phyloP scores from a whole-genome alignment of 2,329 filamentous ascomycete genomes.

The Cladophialophora carrionii region DNA sequence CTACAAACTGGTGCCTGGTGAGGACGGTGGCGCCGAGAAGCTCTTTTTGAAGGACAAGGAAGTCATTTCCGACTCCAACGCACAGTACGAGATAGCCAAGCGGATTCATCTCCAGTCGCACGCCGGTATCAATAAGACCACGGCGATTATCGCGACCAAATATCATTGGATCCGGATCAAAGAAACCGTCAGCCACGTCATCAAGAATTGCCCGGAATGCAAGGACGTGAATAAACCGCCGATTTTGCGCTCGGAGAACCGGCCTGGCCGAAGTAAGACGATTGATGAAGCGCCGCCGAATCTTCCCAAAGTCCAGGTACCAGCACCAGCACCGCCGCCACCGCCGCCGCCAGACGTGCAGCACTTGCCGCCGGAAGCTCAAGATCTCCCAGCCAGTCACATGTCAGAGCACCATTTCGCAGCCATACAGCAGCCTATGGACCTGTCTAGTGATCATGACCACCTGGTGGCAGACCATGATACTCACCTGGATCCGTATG shows the following conservation, averaged over 20 bases:
- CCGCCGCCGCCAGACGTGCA: slow-evolving; percentile 20
- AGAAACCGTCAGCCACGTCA: slow-evolving; percentile 92
- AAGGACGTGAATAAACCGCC: slow-evolving; percentile 73
- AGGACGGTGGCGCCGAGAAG: slow-evolving; percentile 63
- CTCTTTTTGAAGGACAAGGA: slow-evolving; percentile 98
- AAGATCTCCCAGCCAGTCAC: slow-evolving; percentile 21
- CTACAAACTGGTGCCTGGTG: slow-evolving; percentile 73
- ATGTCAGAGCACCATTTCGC: slow-evolving; percentile 32
- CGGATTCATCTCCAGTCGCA: slow-evolving; percentile 75
- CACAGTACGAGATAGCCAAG: slow-evolving; percentile 87
- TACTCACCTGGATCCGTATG: slow-evolving; percentile 48
- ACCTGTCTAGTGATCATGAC: slow-evolving; percentile 43
- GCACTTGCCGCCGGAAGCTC: slow-evolving; percentile 21
- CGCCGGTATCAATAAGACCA: slow-evolving; percentile 97
- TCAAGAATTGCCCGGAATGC: slow-evolving; percentile 87
- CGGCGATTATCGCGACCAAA: slow-evolving; percentile 86
- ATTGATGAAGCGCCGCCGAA: slow-evolving; percentile 31
- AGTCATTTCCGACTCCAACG: slow-evolving; percentile 85
- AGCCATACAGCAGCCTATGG: slow-evolving; percentile 36
- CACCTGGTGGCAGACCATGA: slow-evolving; percentile 39
- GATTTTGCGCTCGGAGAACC: slow-evolving; percentile 40
- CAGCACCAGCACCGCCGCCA: background rate
- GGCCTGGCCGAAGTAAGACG: slow-evolving; percentile 37
- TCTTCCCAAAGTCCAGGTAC: slow-evolving; percentile 6
- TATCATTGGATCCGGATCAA: slow-evolving; percentile 99